phyloP scores from a whole-genome alignment of 2,329 filamentous ascomycete genomes.

The Plenodomus tracheiphilus region DNA sequence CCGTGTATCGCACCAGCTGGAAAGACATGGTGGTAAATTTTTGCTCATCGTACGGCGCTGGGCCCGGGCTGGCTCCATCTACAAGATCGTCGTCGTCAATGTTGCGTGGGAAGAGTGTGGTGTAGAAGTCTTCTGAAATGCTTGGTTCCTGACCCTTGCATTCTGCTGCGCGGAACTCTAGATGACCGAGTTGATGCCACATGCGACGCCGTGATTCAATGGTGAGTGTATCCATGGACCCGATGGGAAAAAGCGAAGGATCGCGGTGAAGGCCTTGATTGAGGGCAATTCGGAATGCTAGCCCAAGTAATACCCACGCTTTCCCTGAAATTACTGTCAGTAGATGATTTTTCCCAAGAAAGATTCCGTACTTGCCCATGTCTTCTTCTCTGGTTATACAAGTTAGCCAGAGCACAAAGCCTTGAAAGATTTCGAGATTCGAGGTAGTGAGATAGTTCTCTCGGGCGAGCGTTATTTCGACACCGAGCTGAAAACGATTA shows the following conservation, averaged over 20 bases:
- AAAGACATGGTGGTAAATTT: slow-evolving; percentile 42
- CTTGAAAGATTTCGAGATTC: slow-evolving; percentile 43
- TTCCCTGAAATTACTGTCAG: slow-evolving; percentile 29
- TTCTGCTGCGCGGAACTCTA: slow-evolving; percentile 45
- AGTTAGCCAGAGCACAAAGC: slow-evolving; percentile 43
- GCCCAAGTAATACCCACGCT: slow-evolving; percentile 43
- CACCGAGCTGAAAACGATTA: slow-evolving; percentile 37
- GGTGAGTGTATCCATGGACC: slow-evolving; percentile 42
- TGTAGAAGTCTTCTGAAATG: slow-evolving; percentile 44
- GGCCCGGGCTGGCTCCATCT: slow-evolving; percentile 39
- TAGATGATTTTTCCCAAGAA: neutral
- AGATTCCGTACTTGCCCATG: slow-evolving; percentile 31
- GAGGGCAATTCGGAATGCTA: slow-evolving; percentile 43
- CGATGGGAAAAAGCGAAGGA: slow-evolving; percentile 41
- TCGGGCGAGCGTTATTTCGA: slow-evolving; percentile 41
- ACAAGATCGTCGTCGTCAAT: slow-evolving; percentile 45
- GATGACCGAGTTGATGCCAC: slow-evolving; percentile 45
- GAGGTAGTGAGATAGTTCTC: slow-evolving; percentile 45
- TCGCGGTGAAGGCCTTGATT: slow-evolving; percentile 45
- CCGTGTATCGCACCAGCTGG: slow-evolving; percentile 40
- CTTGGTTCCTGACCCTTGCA: slow-evolving; percentile 46
- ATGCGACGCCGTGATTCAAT: slow-evolving; percentile 43
- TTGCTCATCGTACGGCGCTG: slow-evolving; percentile 35
- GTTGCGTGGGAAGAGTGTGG: slow-evolving; percentile 42
- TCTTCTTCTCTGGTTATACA: slow-evolving; percentile 45